Evolutionary conservation across 768 basidiomycete species (phyloP).

Genomic region (Mycena amicta): DNA sequence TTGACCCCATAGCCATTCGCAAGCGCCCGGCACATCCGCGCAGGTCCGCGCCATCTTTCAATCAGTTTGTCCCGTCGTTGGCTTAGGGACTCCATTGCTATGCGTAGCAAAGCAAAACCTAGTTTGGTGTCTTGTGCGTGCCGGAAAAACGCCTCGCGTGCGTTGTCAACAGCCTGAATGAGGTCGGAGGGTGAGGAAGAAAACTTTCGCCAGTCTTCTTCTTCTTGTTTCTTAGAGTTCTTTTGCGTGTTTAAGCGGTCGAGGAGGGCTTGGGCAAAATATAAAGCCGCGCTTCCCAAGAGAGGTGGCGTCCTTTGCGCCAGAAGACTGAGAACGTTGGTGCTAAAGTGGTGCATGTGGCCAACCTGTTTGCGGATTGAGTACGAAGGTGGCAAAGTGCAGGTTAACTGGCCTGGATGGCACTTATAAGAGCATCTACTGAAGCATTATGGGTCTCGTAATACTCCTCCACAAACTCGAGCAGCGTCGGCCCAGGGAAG

Average conservation of each 20-base stretch:
- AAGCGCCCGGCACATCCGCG: not conserved
- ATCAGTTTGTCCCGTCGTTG: conserved; percentile 3
- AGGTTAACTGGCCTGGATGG: conserved; percentile 56
- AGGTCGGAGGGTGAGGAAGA: conserved; percentile 34
- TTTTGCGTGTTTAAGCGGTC: conserved; percentile 32
- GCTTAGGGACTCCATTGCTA: conserved; percentile 3
- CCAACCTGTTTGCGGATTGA: conserved; percentile 45
- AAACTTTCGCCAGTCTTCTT: conserved; percentile 27
- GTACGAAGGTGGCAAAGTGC: not conserved
- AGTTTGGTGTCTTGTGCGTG: conserved; percentile 1
- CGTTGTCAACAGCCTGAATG: conserved; percentile 23
- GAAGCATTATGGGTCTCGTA: conserved; percentile 59
- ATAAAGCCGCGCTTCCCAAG: conserved; percentile 21
- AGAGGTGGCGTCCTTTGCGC: conserved; percentile 32
- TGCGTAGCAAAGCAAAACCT: conserved; percentile 1
- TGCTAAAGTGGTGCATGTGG: conserved; percentile 69
- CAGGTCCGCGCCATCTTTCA: conserved; percentile 8
- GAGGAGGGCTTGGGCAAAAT: conserved; percentile 39
- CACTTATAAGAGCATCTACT: conserved; percentile 55
- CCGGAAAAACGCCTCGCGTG: conserved; percentile 3
- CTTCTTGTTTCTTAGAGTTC: conserved; percentile 7
- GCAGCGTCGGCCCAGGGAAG: conserved; percentile 57
- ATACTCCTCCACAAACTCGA: conserved; percentile 62
- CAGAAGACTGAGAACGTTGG: conserved; percentile 56
- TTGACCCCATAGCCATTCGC: not conserved